Conservation (phyloP, 306 rosid genomes). For the Rubus parviflorus region DNA sequence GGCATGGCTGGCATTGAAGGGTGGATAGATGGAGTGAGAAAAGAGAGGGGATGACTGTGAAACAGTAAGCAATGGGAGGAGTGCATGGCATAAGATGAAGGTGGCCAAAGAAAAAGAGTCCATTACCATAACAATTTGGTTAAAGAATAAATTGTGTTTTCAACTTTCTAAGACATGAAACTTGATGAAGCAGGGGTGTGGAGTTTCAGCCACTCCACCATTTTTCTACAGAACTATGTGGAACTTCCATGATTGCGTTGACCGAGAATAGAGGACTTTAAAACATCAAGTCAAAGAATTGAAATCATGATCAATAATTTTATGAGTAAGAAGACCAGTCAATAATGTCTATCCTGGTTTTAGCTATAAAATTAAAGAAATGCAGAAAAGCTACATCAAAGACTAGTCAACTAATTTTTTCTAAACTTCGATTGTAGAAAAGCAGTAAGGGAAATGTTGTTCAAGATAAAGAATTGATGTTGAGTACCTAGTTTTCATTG, state of each 20-base stretch:
- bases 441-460: too few relatives aligned
- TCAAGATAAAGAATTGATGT: too few relatives aligned
- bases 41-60: neutral
- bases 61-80: neutral
- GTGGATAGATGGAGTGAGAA: conserved; percentile 11
- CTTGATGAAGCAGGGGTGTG: neutral
- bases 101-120: neutral
- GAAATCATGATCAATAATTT: neutral
- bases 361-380: neutral
- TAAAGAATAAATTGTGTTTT: neutral
- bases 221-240: too few relatives aligned
- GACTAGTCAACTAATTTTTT: neutral
- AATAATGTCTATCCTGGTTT: neutral
- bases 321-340: neutral
- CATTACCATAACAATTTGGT: neutral
- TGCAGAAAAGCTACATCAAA: neutral
- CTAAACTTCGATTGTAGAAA: too few relatives aligned
- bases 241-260: too few relatives aligned
- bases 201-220: neutral
- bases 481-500: too few relatives aligned
- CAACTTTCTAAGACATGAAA: neutral
- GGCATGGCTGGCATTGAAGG: conserved; percentile 15
- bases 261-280: neutral
- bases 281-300: neutral
- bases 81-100: neutral